These are phyloP conservation scores for Suillus discolor DNA, from an alignment of 768 basidiomycete genomes.

Conservation along the genomic window DNA sequence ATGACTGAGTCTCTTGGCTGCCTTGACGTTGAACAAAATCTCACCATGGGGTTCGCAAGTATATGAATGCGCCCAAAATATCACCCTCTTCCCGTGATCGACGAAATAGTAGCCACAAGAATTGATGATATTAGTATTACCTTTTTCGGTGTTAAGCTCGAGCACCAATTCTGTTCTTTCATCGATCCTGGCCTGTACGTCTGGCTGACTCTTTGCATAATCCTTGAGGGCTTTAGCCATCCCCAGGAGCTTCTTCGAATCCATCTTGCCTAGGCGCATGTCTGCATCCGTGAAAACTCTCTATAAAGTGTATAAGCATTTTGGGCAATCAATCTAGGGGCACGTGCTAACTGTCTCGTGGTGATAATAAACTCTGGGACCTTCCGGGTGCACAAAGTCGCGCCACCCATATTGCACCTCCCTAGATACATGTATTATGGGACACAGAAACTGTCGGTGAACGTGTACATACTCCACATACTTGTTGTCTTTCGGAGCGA, in stretches of 20 bases:
- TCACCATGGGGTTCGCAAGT: conserved; percentile 4
- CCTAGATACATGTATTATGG: neutral
- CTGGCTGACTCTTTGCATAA: neutral
- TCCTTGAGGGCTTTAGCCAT: neutral
- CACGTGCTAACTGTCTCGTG: conserved; percentile 18
- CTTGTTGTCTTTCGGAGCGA: neutral
- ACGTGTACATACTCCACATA: neutral
- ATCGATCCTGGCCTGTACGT: neutral
- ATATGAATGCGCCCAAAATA: conserved; percentile 15
- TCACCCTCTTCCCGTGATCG: conserved; percentile 3
- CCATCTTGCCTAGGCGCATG: conserved; percentile 1
- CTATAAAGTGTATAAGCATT: neutral
- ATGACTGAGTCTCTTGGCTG: conserved; percentile 12
- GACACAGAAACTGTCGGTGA: neutral
- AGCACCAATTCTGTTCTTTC: conserved; percentile 11
- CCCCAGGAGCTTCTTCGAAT: neutral
- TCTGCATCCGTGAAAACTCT: conserved; percentile 16
- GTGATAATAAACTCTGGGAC: conserved; percentile 26
- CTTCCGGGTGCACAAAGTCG: conserved; percentile 33
- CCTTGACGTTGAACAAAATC: conserved; percentile 14
- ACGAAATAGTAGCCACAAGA: conserved; percentile 17
- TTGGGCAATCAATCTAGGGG: neutral
- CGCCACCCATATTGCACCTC: conserved; percentile 37
- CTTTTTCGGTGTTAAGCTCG: neutral
- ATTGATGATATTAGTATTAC: neutral